Conservation (phyloP, 257 asterid genomes). For the Cinchona pubescens region DNA sequence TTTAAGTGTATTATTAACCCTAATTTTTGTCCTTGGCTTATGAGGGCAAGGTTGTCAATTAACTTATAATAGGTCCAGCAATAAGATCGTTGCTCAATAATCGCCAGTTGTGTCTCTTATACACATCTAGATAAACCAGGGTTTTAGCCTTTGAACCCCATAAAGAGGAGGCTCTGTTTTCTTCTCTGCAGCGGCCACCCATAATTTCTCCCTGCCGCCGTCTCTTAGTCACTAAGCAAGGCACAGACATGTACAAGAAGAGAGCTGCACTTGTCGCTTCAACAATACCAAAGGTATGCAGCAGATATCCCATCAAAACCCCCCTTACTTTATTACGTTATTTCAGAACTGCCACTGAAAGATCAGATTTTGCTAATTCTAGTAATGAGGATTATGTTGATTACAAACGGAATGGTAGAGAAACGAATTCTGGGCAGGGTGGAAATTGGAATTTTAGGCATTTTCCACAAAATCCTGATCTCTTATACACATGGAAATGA, state of each 20-base stretch:
- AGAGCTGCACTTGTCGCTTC: conserved; percentile 36
- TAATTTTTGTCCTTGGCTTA: too few species aligned
- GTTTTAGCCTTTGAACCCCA: too few species aligned
- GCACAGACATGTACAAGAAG: conserved; percentile 41
- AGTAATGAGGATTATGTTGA: conserved; percentile 22
- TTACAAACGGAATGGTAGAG: conserved; percentile 24
- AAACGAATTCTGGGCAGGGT: conserved; percentile 11
- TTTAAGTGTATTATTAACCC: too few species aligned
- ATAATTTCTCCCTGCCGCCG: too few species aligned
- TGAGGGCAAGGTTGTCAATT: too few species aligned
- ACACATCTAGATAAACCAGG: too few species aligned
- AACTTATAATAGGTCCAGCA: too few species aligned
- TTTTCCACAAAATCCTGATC: background rate
- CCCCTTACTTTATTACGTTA: conserved; percentile 29
- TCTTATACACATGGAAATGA: background rate
- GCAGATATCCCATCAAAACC: conserved; percentile 29
- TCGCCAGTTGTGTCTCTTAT: too few species aligned
- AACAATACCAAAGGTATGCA: conserved; percentile 39
- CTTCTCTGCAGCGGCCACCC: too few species aligned
- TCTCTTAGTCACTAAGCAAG: too few species aligned
- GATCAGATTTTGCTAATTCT: conserved; percentile 32
- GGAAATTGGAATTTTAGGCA: background rate
- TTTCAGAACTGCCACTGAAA: conserved; percentile 48
- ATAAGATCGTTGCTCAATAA: too few species aligned
- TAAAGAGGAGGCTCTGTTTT: too few species aligned